These are phyloP conservation scores for Pezicula neosporulosa DNA, from an alignment of 2,329 filamentous ascomycete species.

Conservation along the genomic window DNA sequence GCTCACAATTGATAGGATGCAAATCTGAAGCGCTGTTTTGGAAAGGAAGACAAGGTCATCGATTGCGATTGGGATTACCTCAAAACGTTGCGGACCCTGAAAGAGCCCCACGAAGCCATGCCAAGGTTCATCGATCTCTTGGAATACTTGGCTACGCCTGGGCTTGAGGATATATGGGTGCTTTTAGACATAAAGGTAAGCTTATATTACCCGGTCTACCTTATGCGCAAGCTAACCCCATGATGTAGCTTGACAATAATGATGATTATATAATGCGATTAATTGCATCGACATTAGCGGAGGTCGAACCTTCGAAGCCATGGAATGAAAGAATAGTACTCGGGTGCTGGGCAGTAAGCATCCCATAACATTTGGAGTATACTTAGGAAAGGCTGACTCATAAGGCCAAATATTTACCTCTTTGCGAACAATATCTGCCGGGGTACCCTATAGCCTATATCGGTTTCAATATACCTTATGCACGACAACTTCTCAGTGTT, in stretches of 20 bases:
- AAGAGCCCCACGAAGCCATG: conserved; percentile 67
- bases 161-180: conserved; percentile 69
- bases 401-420: conserved; percentile 63
- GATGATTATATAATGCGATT: conserved; percentile 66
- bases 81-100: conserved; percentile 61
- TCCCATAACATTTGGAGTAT: background rate
- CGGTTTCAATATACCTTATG: conserved; percentile 58
- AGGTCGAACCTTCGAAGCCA: conserved; percentile 45
- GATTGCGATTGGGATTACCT: conserved; percentile 78
- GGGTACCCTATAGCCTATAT: conserved; percentile 65
- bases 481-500: conserved; percentile 64
- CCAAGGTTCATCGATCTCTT: conserved; percentile 73
- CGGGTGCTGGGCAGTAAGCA: conserved; percentile 73
- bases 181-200: conserved; percentile 83
- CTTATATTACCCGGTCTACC: conserved; percentile 3
- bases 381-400: background rate
- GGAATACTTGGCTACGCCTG: conserved; percentile 63
- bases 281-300: conserved; percentile 60
- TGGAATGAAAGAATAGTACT: conserved; percentile 76
- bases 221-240: background rate
- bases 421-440: conserved; percentile 60
- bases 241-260: conserved; percentile 61
- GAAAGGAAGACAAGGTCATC: conserved; percentile 64
- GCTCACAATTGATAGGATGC: conserved; percentile 53
- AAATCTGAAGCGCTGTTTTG: conserved; percentile 77